Evolutionary conservation across 768 basidiomycete species (phyloP).

Genomic region (Mycena leptocephala): DNA sequence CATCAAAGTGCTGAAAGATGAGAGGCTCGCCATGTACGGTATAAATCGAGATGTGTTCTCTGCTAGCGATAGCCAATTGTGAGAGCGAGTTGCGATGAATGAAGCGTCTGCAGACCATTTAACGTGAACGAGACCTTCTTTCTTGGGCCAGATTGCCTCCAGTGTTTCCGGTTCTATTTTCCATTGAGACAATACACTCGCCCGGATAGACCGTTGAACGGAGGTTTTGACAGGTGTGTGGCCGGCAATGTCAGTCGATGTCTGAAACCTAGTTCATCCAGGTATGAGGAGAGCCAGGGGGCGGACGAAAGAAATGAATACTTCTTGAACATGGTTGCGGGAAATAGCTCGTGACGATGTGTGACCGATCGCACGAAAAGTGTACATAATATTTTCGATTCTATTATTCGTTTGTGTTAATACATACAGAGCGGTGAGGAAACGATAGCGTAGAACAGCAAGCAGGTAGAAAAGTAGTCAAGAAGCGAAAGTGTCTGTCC

Average conservation of each 20-base stretch:
- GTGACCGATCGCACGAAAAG: not conserved
- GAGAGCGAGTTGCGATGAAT: conserved; percentile 31
- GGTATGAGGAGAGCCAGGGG: conserved; percentile 30
- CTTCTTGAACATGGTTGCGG: conserved; percentile 83
- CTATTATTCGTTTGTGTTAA: conserved; percentile 28
- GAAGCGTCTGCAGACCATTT: conserved; percentile 82
- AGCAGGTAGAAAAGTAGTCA: conserved; percentile 46
- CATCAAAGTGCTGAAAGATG: conserved; percentile 98
- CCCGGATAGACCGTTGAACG: conserved; percentile 91
- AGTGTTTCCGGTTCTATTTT: conserved; percentile 85
- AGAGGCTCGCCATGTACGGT: conserved; percentile 90
- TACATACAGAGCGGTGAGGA: conserved; percentile 25
- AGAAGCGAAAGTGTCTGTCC: conserved; percentile 42
- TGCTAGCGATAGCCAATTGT: conserved; percentile 68
- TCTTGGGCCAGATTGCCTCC: conserved; percentile 98
- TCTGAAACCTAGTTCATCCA: conserved; percentile 69
- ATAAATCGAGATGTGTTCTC: conserved; percentile 96
- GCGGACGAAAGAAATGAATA: conserved; percentile 43
- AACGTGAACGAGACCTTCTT: conserved; percentile 92
- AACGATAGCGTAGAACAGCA: conserved; percentile 45
- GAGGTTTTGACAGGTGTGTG: conserved; percentile 96
- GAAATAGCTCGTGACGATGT: not conserved
- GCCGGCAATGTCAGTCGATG: conserved; percentile 87
- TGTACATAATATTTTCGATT: conserved; percentile 27
- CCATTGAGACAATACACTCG: conserved; percentile 86